phyloP scores from a whole-genome alignment of 192 early-diverging fungal genomes.

The Paraglomus occultum region DNA sequence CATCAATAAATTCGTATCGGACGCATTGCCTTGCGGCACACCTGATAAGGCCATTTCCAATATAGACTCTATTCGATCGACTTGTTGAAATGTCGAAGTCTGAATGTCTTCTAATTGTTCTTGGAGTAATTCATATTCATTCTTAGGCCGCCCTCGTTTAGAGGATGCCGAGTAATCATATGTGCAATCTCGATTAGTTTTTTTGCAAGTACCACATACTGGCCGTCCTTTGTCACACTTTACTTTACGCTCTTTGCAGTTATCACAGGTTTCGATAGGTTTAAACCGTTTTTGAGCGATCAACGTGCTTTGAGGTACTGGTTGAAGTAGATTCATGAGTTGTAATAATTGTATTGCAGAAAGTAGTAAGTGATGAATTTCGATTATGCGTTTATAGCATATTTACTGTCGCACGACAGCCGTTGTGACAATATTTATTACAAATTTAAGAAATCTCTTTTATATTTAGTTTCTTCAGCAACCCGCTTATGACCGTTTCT shows the following conservation, averaged over 20 bases:
- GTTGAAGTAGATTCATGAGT: no score
- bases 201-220: conserved; percentile 22
- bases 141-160: conserved; percentile 23
- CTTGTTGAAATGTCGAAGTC: background rate
- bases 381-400: no score
- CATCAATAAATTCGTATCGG: no score
- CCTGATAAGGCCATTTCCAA: conserved; percentile 13
- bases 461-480: no score
- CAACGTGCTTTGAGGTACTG: no score
- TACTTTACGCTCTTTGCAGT: conserved; percentile 29
- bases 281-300: conserved; percentile 10
- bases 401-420: no score
- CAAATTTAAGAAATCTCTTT: no score
- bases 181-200: conserved; percentile 22
- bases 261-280: conserved; percentile 27
- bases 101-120: conserved; percentile 27
- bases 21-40: no score
- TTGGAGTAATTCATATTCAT: conserved; percentile 13
- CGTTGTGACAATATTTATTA: no score
- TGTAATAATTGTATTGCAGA: no score
- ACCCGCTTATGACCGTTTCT: no score
- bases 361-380: no score
- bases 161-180: conserved; percentile 26
- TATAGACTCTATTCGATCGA: conserved; percentile 18
- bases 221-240: conserved; percentile 28